phyloP scores from a whole-genome alignment of 2,329 filamentous ascomycete genomes.

The Nemania sp. region DNA sequence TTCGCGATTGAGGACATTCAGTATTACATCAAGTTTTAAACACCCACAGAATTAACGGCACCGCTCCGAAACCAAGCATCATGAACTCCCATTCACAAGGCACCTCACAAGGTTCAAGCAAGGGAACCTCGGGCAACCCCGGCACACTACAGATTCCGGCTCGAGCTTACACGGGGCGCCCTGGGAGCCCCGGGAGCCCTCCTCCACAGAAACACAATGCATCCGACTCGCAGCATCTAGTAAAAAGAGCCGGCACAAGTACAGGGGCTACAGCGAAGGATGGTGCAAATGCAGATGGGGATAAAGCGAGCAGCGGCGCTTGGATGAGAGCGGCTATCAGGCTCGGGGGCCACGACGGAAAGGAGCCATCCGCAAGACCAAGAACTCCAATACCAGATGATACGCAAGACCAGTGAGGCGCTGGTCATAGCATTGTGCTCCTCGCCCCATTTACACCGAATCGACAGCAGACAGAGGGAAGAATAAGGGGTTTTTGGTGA shows the following conservation, averaged over 20 bases:
- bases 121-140: neutral
- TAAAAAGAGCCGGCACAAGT: no score
- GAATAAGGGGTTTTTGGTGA: neutral
- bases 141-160: no score
- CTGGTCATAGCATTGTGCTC: neutral
- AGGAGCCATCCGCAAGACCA: no score
- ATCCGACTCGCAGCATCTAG: no score
- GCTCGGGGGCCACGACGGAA: neutral
- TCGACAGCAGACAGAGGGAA: neutral
- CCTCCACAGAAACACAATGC: no score
- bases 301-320: neutral
- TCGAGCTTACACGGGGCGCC: neutral
- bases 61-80: neutral
- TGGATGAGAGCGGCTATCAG: slow-evolving; percentile 10
- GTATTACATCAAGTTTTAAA: neutral
- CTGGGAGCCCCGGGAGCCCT: no score
- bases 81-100: neutral
- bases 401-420: no score
- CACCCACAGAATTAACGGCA: neutral
- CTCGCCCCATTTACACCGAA: no score
- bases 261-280: neutral
- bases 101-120: neutral
- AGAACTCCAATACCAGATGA: no score
- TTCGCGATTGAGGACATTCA: no score
- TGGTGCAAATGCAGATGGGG: no score